Evolutionary conservation across 306 rosid genomes (phyloP).

Genomic region (Rosa chinensis): DNA sequence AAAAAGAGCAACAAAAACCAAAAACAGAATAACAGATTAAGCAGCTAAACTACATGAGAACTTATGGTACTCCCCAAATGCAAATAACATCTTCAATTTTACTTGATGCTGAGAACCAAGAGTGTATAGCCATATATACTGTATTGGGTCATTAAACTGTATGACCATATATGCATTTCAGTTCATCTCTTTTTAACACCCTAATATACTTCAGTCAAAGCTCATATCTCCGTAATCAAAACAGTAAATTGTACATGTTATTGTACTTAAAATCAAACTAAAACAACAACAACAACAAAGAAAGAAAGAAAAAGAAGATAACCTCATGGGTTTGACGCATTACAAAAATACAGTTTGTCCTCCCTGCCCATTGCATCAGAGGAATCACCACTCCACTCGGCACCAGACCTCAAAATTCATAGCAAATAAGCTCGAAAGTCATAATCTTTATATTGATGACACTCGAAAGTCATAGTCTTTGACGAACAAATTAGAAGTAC

Average conservation of each 20-base stretch:
- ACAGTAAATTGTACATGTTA: background rate
- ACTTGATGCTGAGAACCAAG: background rate
- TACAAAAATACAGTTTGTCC: constrained; percentile 64
- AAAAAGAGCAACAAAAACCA: background rate
- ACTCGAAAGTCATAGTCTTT: background rate
- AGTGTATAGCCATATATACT: background rate
- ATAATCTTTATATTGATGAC: background rate
- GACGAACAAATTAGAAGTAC: background rate
- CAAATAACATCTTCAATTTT: background rate
- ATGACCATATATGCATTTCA: background rate
- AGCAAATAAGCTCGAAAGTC: background rate
- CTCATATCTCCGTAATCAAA: background rate
- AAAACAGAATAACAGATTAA: background rate
- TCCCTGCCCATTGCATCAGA: constrained; percentile 95
- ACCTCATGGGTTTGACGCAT: constrained; percentile 63
- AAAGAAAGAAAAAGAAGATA: constrained; percentile 16
- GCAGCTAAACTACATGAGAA: background rate
- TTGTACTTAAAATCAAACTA: background rate
- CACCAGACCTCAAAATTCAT: constrained; percentile 61
- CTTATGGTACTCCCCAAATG: background rate
- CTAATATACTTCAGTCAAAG: background rate
- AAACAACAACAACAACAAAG: background rate
- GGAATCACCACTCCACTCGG: constrained; percentile 87
- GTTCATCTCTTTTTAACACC: background rate
- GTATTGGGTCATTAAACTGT: background rate